Evolutionary conservation across 331 rosid species (phyloP), one percentile per base, ranked within the genome.

Genomic region (Quercus tomentella): DNA sequence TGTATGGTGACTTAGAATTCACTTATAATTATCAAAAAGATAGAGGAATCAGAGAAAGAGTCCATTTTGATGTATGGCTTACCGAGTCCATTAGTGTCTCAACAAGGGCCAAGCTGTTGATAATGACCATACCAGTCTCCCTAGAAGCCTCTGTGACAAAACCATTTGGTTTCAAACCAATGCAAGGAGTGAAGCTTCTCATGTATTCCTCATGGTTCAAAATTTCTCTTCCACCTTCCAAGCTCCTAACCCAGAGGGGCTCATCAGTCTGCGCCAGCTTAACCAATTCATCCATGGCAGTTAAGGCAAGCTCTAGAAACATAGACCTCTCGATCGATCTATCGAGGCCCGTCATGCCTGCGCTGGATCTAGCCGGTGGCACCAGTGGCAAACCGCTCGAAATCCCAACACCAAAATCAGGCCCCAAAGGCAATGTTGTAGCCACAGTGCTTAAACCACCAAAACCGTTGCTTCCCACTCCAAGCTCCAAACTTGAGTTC

Each of bases 31-130:
- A 60, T 22, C 30, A 3, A 60, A 23, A 15, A 58, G 23, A 20
- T 21, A 21, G 23, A 60, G 66, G 21, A 31, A 77, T 61, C 77
- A 81, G 11, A 22, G 7, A 21, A 6, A 9, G 51, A 12, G 14
- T 43, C 5, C 11, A 17, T 18, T 35, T 5, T 66, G 54, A n/a
- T 33, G 5, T 21, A 52, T 1, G 41, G 30, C 78, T 81, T 90
- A 96, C 99, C n/a, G 97, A 86, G 60, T 96, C 99, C 98, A 96
- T 93, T 70, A 96, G 76, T 1, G 97, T 92, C 63, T 96, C 99
- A 15, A 96, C 98, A 43, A 96, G 97, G 23, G 94, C 94, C 78
- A 90, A 69, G 88, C 97, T 92, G 87, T 93, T 93, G 69, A 96
- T 90, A 67, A 96, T 90, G 78, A 96, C 99, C 87, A 90, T 82